Evolutionary conservation across 495 filamentous ascomycete species (phyloP).

Genomic region (Neurospora cerealis): DNA sequence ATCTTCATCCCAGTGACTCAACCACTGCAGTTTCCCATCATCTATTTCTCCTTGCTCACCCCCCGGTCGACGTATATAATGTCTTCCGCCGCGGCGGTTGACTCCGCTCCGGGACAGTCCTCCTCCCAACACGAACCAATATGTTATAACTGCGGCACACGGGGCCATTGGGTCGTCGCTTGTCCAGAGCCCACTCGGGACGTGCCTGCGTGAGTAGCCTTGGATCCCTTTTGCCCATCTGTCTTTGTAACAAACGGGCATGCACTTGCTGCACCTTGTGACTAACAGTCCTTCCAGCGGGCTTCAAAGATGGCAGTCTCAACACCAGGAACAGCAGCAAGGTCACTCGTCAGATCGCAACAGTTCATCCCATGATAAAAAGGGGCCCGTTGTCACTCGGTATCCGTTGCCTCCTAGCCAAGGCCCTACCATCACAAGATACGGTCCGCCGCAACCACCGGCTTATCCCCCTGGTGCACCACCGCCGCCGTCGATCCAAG

Average conservation of each 20-base stretch:
- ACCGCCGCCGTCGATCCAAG: conserved; percentile 14
- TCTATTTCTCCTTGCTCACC: background rate
- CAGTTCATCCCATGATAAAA: conserved; percentile 19
- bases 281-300: conserved; percentile 24
- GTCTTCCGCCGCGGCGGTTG: conserved; percentile 16
- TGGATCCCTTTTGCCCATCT: background rate
- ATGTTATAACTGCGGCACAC: conserved; percentile 43
- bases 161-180: conserved; percentile 38
- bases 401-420: conserved; percentile 28
- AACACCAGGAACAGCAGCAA: conserved; percentile 27
- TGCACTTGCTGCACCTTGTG: background rate
- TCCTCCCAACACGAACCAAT: conserved; percentile 22
- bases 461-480: conserved; percentile 21
- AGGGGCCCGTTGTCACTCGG: conserved; percentile 33
- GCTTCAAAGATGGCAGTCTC: conserved; percentile 27
- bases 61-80: background rate
- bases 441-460: conserved; percentile 20
- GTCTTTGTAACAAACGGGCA: background rate
- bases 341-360: conserved; percentile 20
- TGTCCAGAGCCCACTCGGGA: conserved; percentile 40
- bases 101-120: conserved; percentile 25
- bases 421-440: conserved; percentile 10
- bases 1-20: background rate
- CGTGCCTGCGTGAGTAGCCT: conserved; percentile 48
- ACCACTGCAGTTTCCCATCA: background rate